Base-by-base conservation (phyloP, 2,329 filamentous ascomycete species). In the Calonectria leucothoes region DNA sequence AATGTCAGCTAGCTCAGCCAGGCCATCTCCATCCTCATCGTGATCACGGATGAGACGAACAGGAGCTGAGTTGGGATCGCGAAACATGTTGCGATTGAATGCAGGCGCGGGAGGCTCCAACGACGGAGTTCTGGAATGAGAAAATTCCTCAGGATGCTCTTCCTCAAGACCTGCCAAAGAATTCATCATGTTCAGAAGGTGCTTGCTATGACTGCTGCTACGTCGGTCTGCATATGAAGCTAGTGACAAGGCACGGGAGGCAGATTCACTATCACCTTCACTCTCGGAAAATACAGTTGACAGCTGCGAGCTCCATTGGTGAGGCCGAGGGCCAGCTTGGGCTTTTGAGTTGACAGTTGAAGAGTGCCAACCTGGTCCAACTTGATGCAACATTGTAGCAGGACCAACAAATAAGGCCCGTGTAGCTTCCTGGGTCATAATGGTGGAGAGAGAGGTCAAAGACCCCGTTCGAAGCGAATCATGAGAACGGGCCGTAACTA, bases 201-300 rank as follows among this genome's bases (percentile, higher is more conserved):
- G 88, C 64, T 88, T 87, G 77, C 88, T 91, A 80, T 89, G 87
- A 72, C 84, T 88, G 77, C 87, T 87, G 31, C 88, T 89, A 65
- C 87, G 85, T 64, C 88, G 84, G 31, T 86, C 87, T 42, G 83
- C 80, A 25, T 81, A 82, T 29, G 87, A 88, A 11, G 84, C 77
- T 7, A 85, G 80, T 6, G 88, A 89, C 66, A 87, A 85, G 12
- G 88, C 86, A 15, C 87, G 87, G 27, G 89, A 90, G 20, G 83
- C 85, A 48, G 86, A 85, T 37, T 88, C 84, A 79, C 88, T 91
- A 42, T 83, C 86, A 52, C 83, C 86, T 75, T 93, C 91, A 79
- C 89, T 90, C 81, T 92, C 91, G 39, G 91, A 93, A 82, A 89
- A 85, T 74, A 93, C 91, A 55, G 91, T 92, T 48, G 91, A 93